phyloP scores from a whole-genome alignment of 352 stramenopile genomes.

The Peronospora destructor region DNA sequence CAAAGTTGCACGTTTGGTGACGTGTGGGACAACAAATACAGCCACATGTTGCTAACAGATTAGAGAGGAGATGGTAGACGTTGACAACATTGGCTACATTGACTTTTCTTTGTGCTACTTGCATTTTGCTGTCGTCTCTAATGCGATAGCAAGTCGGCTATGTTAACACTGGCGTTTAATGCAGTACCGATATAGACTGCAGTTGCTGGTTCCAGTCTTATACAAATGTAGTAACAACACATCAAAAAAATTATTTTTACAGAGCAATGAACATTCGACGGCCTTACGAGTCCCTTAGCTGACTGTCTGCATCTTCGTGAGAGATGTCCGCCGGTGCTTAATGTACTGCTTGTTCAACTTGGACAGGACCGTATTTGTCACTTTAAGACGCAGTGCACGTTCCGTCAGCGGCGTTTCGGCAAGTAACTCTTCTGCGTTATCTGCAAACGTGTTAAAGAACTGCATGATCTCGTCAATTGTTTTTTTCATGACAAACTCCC shows the following conservation, averaged over 20 bases:
- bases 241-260: conserved; percentile 11
- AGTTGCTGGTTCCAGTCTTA: too few relatives aligned
- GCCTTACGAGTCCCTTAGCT: conserved; percentile 1
- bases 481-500: conserved; percentile 52
- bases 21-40: too few relatives aligned
- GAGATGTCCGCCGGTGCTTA: conserved; percentile 42
- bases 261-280: conserved; percentile 1
- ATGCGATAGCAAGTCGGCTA: too few relatives aligned
- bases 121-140: too few relatives aligned
- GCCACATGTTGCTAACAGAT: too few relatives aligned
- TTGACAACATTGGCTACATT: too few relatives aligned
- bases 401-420: conserved; percentile 39
- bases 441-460: conserved; percentile 81
- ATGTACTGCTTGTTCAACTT: conserved; percentile 70
- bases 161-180: too few relatives aligned
- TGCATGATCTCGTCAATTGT: conserved; percentile 81
- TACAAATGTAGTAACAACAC: conserved; percentile 9
- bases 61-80: too few relatives aligned
- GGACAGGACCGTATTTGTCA: conserved; percentile 68
- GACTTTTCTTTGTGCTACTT: too few relatives aligned
- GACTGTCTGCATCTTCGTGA: conserved; percentile 18
- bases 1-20: too few relatives aligned
- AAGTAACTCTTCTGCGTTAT: conserved; percentile 48
- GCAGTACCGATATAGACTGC: too few relatives aligned
- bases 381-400: conserved; percentile 57